Evolutionary conservation across 2,329 filamentous ascomycete species (phyloP).

Genomic region (Beauveria scarabaeidicola): DNA sequence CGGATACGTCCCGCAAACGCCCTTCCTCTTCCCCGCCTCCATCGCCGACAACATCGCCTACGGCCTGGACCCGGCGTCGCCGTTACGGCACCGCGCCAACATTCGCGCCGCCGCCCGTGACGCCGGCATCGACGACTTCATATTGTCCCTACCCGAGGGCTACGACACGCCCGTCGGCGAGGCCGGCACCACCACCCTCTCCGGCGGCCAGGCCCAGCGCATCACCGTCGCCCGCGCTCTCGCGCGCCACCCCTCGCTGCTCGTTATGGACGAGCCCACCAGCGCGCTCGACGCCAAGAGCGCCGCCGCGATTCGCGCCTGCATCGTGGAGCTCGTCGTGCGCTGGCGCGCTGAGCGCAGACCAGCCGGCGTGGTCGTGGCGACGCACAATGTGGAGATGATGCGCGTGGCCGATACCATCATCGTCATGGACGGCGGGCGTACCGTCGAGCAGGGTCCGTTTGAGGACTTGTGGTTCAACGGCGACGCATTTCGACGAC

Average conservation of each 20-base stretch:
- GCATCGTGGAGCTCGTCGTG: constrained; percentile 46
- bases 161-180: constrained; percentile 65
- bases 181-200: constrained; percentile 43
- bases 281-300: constrained; percentile 66
- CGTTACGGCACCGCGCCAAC: constrained; percentile 35
- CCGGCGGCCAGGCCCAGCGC: constrained; percentile 76
- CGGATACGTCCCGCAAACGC: constrained; percentile 60
- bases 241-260: constrained; percentile 57
- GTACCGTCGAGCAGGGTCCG: constrained; percentile 57
- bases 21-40: constrained; percentile 68
- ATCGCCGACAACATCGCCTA: constrained; percentile 79
- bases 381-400: constrained; percentile 79
- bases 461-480: constrained; percentile 51
- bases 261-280: constrained; percentile 84
- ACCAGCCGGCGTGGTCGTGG: constrained; percentile 63
- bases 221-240: constrained; percentile 75
- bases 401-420: constrained; percentile 72
- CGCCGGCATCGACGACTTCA: constrained; percentile 68
- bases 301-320: constrained; percentile 54
- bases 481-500: constrained; percentile 38
- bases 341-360: constrained; percentile 14
- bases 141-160: constrained; percentile 54
- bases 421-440: constrained; percentile 60
- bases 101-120: constrained; percentile 45
- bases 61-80: constrained; percentile 52